Base-by-base conservation (phyloP, 495 filamentous ascomycete genomes). In the Thozetella sp. region DNA sequence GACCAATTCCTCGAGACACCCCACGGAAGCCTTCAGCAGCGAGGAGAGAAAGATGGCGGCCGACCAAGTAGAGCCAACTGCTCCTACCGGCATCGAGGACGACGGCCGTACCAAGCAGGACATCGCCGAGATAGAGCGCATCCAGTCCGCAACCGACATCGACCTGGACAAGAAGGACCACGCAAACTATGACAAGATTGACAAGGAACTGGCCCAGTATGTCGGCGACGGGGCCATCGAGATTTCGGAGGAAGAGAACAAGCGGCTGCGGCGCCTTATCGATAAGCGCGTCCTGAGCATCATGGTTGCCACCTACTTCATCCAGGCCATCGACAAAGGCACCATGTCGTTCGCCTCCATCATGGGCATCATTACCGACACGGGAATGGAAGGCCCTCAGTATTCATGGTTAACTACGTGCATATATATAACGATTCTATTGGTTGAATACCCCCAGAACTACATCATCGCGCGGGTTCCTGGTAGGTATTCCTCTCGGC, bases 281-380 rank as follows among this genome's bases (percentile, higher is more conserved):
- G 80, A 85, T 55, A 75, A 66, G 51, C 71, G 80, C 22, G 70
- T 85, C 15, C 63, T 86, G 22, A 65, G 70, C 12, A 70, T 86
- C 55, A 84, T 86, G 82, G 73, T 84, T 48, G 63, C 74, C 12
- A 85, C 82, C 9, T 91, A 91, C 68, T 91, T 91, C 64, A 70
- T 90, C 2, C 89, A 91, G 55, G 86, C 88, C n/a, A 77, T 91
- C 26, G 87, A 90, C 63, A 90, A 91, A 71, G 88, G 87, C 10
- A 90, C 86, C 1, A 67, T 91, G 75, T 85, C 83, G 2, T 90
- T 89, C 65, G 80, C 88, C 3, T 86, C 87, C 19, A 88, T 90
- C 53, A 90, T 91, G 88, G 86, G 85, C 2, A 82, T 91, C 30
- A 72, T 76, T 1, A 67, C 74, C 11, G 86, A 91, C 63, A 80